Percentiles rank a stretch among this genome's conserved stretches.
These are phyloP conservation scores for Backusella sp. DNA, from an alignment of 192 early-diverging fungal species.

Conservation along the genomic window DNA sequence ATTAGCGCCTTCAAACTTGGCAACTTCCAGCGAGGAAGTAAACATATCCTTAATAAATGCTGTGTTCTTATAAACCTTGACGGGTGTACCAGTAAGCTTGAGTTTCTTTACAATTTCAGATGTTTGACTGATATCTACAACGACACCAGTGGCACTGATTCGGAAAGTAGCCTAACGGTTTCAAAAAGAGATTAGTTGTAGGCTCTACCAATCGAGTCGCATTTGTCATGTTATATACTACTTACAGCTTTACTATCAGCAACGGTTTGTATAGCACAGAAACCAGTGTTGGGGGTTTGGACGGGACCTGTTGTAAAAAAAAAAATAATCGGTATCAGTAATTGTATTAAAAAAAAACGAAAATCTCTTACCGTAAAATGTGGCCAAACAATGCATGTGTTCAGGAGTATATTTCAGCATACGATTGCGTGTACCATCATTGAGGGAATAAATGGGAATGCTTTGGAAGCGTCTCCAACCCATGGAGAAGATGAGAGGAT, in stretches of 20 bases:
- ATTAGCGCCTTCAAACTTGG: constrained; percentile 96
- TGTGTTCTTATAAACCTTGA: constrained; percentile 96
- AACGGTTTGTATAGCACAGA: constrained; percentile 88
- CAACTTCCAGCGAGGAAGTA: constrained; percentile 91
- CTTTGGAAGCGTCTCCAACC: constrained; percentile 99
- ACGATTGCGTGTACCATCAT: constrained; percentile 90
- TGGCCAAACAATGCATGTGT: constrained; percentile 99
- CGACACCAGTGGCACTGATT: constrained; percentile 93
- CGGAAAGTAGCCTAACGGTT: constrained; percentile 68
- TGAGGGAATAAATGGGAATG: constrained; percentile 90
- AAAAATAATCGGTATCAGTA: background rate
- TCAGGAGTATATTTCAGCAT: constrained; percentile 99
- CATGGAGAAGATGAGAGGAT: constrained; percentile 95
- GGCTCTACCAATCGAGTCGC: background rate
- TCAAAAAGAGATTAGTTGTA: background rate
- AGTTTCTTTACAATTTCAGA: constrained; percentile 99
- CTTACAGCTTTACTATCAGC: constrained; percentile 51
- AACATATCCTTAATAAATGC: constrained; percentile 99
- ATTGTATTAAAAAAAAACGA: background rate
- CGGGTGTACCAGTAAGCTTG: constrained; percentile 93
- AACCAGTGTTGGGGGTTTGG: constrained; percentile 93
- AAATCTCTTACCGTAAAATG: constrained; percentile 70
- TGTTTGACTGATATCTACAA: constrained; percentile 90
- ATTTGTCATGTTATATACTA: background rate
- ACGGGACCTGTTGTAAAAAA: constrained; percentile 66